These are phyloP conservation scores for Centella asiatica DNA, from an alignment of 129 eudicot genomes.

Conservation along the genomic window DNA sequence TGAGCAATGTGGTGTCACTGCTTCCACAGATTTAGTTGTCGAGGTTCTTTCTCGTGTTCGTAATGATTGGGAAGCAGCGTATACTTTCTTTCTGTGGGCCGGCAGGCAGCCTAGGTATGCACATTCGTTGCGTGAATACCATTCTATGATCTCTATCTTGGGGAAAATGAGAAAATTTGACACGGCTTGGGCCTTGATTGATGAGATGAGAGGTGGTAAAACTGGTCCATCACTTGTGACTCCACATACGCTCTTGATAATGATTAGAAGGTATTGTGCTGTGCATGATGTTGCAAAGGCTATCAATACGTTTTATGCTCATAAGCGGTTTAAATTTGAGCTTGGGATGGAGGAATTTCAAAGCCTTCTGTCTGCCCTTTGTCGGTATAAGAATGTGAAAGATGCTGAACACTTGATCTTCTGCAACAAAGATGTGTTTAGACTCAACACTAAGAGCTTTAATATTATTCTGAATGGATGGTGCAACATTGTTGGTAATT, in stretches of 20 bases:
- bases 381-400: conserved; percentile 76
- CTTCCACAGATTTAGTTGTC: conserved; percentile 40
- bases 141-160: conserved; percentile 68
- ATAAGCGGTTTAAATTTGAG: conserved; percentile 43
- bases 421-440: conserved; percentile 46
- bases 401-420: conserved; percentile 75
- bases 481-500: conserved; percentile 58
- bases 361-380: conserved; percentile 65
- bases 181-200: conserved; percentile 61
- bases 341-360: conserved; percentile 54
- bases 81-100: conserved; percentile 74
- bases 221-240: conserved; percentile 44
- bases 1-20: conserved; percentile 35
- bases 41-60: conserved; percentile 55
- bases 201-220: conserved; percentile 54
- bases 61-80: conserved; percentile 76
- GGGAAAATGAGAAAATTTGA: conserved; percentile 67
- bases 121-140: conserved; percentile 49
- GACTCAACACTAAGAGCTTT: conserved; percentile 61
- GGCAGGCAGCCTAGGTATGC: conserved; percentile 44
- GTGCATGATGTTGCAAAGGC: conserved; percentile 73
- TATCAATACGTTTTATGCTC: conserved; percentile 56
- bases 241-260: conserved; percentile 61
- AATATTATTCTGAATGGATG: conserved; percentile 75
- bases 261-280: conserved; percentile 72